These are phyloP conservation scores for Magnaporthales sp. DNA, from an alignment of 2,329 filamentous ascomycete species.

Conservation along the genomic window DNA sequence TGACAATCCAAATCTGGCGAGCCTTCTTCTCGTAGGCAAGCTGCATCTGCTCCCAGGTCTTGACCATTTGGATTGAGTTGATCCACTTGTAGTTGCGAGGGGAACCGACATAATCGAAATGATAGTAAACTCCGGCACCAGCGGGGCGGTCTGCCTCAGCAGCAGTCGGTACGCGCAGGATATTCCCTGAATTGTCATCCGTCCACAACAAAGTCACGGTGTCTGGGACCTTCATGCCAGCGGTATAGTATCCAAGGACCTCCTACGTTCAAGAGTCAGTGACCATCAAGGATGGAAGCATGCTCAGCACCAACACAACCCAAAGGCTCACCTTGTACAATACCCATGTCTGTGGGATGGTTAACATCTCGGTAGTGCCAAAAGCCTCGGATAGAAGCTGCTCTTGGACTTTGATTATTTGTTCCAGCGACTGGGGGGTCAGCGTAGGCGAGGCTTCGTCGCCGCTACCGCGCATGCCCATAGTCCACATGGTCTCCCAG, in stretches of 20 bases:
- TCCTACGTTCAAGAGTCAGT: constrained; percentile 12
- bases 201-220: constrained; percentile 55
- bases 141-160: constrained; percentile 44
- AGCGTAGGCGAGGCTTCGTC: constrained; percentile 39
- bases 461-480: constrained; percentile 43
- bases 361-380: not conserved
- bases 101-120: constrained; percentile 46
- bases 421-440: constrained; percentile 26
- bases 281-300: not conserved
- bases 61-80: constrained; percentile 57
- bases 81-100: constrained; percentile 55
- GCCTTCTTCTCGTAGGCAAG: constrained; percentile 39
- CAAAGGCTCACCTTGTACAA: constrained; percentile 35
- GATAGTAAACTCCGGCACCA: constrained; percentile 52
- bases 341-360: constrained; percentile 49
- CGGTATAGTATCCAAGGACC: constrained; percentile 48
- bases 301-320: not conserved
- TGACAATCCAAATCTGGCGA: constrained; percentile 51
- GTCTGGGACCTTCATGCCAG: constrained; percentile 49
- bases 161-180: constrained; percentile 45
- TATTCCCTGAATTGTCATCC: constrained; percentile 56
- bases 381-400: constrained; percentile 7
- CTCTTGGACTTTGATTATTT: constrained; percentile 28
- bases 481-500: constrained; percentile 39
- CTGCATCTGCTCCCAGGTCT: constrained; percentile 58